Conservation (phyloP, 257 asterid genomes). For the Przewalskia tangutica region DNA sequence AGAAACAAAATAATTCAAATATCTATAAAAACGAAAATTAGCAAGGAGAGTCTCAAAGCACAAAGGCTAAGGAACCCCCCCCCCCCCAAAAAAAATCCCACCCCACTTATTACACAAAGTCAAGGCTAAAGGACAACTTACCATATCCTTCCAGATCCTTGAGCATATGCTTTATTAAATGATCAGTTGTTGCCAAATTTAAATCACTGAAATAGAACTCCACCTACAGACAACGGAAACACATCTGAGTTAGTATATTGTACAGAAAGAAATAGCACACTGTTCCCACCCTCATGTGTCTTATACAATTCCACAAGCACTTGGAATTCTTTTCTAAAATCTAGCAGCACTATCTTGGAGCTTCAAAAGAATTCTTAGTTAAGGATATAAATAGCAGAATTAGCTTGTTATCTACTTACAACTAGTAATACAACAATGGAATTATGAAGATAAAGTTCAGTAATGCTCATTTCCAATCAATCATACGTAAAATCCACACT, state of each 20-base stretch:
- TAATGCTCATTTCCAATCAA: background rate
- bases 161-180: slow-evolving; percentile 50
- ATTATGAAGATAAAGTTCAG: background rate
- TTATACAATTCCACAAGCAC: background rate
- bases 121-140: slow-evolving; percentile 19
- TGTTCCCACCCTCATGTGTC: background rate
- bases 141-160: slow-evolving; percentile 86
- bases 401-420: background rate
- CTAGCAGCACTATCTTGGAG: background rate
- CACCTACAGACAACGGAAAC: slow-evolving; percentile 35
- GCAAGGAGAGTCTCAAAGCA: background rate
- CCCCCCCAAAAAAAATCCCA: background rate
- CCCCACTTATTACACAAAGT: background rate
- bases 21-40: background rate
- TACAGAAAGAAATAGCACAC: background rate
- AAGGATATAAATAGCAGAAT: background rate
- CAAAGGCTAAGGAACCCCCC: background rate
- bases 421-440: background rate
- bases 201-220: slow-evolving; percentile 88
- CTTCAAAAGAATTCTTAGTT: background rate
- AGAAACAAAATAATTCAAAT: background rate
- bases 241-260: background rate
- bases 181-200: slow-evolving; percentile 87
- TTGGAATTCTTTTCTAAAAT: background rate
- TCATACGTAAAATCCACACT: background rate